Percentiles rank a stretch among this genome's conserved stretches.
Evolutionary conservation across 2,329 filamentous ascomycete species (phyloP).

Genomic region (Teratosphaeria zuluensis): DNA sequence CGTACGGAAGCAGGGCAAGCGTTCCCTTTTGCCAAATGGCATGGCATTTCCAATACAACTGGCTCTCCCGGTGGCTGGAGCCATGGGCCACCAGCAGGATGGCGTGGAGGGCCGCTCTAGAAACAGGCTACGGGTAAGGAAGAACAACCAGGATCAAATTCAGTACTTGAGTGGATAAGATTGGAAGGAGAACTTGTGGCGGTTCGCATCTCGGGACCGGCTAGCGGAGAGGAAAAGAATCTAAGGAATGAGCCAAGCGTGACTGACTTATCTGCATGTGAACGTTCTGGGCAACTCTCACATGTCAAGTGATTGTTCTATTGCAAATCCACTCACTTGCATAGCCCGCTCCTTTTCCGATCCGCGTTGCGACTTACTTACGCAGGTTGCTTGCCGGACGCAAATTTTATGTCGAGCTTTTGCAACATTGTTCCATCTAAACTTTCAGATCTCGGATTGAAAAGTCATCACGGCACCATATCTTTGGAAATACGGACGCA

Average conservation of each 20-base stretch:
- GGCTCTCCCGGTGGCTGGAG: not conserved
- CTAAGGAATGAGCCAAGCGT: too few relatives aligned
- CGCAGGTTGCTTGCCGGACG: not conserved
- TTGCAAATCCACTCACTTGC: too few relatives aligned
- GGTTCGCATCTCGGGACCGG: too few relatives aligned
- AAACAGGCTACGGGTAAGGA: not conserved
- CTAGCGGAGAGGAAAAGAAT: too few relatives aligned
- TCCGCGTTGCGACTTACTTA: not conserved
- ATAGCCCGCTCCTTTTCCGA: not conserved
- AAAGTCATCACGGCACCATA: not conserved
- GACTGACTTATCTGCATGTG: too few relatives aligned
- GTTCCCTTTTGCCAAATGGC: not conserved
- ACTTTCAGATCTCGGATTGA: not conserved
- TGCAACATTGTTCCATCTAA: not conserved
- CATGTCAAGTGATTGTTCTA: too few relatives aligned
- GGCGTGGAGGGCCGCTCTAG: not conserved
- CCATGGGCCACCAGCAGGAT: not conserved
- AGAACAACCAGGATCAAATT: not conserved
- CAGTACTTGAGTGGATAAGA: not conserved
- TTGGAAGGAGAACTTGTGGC: too few relatives aligned
- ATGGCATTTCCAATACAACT: not conserved
- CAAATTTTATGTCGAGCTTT: not conserved
- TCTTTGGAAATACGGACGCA: not conserved
- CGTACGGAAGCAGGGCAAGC: not conserved
- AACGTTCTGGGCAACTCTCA: too few relatives aligned